These are phyloP conservation scores for Rhodofomes roseus DNA, from an alignment of 1,284 basidiomycete species.

Conservation along the genomic window DNA sequence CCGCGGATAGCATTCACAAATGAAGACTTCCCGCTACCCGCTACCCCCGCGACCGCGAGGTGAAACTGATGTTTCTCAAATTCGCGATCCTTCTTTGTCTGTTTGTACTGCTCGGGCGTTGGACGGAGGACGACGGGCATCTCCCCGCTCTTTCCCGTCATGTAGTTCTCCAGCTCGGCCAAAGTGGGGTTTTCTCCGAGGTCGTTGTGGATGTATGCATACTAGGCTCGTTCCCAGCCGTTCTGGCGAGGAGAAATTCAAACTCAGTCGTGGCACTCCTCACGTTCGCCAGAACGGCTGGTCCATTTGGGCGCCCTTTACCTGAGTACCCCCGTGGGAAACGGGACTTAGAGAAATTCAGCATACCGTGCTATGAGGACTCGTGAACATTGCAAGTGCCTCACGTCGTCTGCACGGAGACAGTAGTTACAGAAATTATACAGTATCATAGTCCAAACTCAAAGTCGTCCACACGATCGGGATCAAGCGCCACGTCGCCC, in stretches of 20 bases:
- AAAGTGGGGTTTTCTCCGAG: not conserved
- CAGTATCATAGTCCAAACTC: not conserved
- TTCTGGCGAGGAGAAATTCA: not conserved
- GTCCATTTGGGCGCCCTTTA: conserved; percentile 1
- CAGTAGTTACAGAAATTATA: too few relatives aligned
- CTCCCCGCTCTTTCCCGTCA: not conserved
- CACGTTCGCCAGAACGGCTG: not conserved
- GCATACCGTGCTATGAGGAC: not conserved
- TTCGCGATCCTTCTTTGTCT: not conserved
- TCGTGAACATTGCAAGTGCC: not conserved
- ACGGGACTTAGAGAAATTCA: conserved; percentile 3
- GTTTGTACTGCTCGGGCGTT: not conserved
- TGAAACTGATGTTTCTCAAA: not conserved
- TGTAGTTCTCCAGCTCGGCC: not conserved
- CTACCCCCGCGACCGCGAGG: conserved; percentile 3
- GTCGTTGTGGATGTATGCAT: not conserved
- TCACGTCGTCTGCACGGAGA: too few relatives aligned
- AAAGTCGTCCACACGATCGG: not conserved
- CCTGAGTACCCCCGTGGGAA: conserved; percentile 3
- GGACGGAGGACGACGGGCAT: not conserved
- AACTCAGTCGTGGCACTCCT: not conserved
- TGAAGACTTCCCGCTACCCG: conserved; percentile 4
- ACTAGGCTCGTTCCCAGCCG: too few relatives aligned
- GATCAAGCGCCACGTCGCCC: conserved; percentile 12
- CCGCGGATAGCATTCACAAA: conserved; percentile 4